A percentile compares a stretch with the other conserved stretches of the same genome.
Conservation (phyloP, 768 basidiomycete species). For the Hemileccinum rubropunctum region DNA sequence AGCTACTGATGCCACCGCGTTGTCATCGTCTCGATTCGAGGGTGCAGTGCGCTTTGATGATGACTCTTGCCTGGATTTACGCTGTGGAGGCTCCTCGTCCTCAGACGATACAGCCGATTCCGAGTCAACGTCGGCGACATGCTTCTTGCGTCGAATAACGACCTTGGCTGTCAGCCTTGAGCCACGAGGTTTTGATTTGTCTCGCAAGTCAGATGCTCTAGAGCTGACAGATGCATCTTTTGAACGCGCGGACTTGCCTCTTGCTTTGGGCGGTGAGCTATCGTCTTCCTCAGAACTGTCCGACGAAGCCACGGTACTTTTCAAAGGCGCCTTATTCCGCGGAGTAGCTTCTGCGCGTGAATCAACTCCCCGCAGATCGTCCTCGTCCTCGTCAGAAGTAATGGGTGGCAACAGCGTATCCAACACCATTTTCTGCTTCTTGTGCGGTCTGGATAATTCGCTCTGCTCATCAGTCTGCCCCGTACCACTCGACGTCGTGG, state of each 20-base stretch:
- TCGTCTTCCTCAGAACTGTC: conserved; percentile 2
- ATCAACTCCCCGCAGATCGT: not conserved
- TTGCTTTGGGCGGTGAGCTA: conserved; percentile 1
- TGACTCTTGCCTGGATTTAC: not conserved
- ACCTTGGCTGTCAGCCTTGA: not conserved
- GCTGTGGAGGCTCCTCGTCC: conserved; percentile 3
- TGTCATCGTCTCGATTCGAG: not conserved
- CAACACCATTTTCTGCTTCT: conserved; percentile 17
- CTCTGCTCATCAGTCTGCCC: not conserved
- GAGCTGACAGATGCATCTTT: not conserved
- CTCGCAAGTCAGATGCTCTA: not conserved
- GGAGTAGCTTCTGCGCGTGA: not conserved
- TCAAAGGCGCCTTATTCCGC: not conserved
- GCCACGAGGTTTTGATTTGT: not conserved
- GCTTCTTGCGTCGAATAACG: not conserved
- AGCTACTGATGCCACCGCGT: not conserved
- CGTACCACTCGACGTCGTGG: not conserved
- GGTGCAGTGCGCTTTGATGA: not conserved
- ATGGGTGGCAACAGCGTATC: conserved; percentile 9
- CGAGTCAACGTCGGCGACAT: not conserved
- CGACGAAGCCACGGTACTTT: not conserved
- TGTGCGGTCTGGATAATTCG: conserved; percentile 12
- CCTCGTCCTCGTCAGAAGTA: conserved; percentile 12
- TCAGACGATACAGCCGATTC: not conserved
- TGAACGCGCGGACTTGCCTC: not conserved